Base-by-base conservation (phyloP, 1,284 basidiomycete genomes). In the Heterobasidion occidentale region DNA sequence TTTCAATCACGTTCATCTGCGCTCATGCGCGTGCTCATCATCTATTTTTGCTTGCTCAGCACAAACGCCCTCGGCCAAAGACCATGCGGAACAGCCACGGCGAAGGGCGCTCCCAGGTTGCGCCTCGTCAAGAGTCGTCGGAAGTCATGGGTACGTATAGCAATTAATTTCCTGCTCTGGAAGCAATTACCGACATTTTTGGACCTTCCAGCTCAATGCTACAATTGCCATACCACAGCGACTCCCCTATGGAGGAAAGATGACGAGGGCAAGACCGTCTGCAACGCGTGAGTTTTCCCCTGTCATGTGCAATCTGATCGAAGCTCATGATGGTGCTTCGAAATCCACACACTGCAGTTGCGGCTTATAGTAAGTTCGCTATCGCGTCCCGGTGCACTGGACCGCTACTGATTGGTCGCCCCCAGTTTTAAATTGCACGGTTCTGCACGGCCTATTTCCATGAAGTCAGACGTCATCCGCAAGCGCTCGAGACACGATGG, bases 221-320 rank as follows among this genome's bases (percentile, higher is more conserved):
- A 88, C 71, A 94, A 93, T 66, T 93, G 91, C 72, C 87, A 91
- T 64, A 94, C 90, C 19, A 92, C 88, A 3, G 89, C 90, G 20
- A 93, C 91, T 4, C 92, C 91, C n/a, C 79, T 93, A 42, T 94
- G 91, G 90, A 78, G 92, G 61, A 92, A 92, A 70, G 91, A 93
- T 66, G 90, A 92, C 64, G 91, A 93, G 68, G 92, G 92, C 56
- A 92, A 92, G 76, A 92, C 91, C 1, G 89, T 93, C 51, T 94
- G 92, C 76, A 93, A 94, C 65, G 92, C 90, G 78, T 93, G 72
- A 70, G 84, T 81, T 8, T 51, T 55, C 57, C 35, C 17, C 15
- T 50, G 54, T 36, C 46, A 36, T 36, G 36, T 44, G 53, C 34
- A 17, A 46, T 34, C 53, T 58, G 45, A 52, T 62, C 54, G 47